These are phyloP conservation scores for Athelia sp. DNA, from an alignment of 1,284 basidiomycete genomes.

Conservation along the genomic window DNA sequence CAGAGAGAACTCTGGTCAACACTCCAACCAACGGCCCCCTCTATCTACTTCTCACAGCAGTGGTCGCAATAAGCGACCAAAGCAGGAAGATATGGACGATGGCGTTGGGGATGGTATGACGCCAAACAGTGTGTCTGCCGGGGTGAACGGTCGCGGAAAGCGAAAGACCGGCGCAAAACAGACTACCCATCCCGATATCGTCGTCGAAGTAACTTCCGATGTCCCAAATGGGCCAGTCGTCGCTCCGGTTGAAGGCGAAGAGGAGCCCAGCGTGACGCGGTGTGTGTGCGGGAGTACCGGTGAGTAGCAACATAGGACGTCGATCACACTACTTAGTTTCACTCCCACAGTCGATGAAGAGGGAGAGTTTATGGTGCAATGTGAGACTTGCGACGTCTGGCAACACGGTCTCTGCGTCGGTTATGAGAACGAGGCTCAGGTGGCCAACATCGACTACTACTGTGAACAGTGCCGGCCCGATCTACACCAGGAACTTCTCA, in stretches of 20 bases:
- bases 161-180: constrained; percentile 58
- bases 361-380: constrained; percentile 95
- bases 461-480: constrained; percentile 94
- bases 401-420: constrained; percentile 98
- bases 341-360: constrained; percentile 42
- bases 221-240: constrained; percentile 28
- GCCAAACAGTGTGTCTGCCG: constrained; percentile 33
- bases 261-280: constrained; percentile 84
- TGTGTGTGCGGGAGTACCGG: constrained; percentile 91
- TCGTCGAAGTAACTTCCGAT: constrained; percentile 22
- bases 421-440: constrained; percentile 79
- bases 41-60: constrained; percentile 38
- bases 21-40: constrained; percentile 32
- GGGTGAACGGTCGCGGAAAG: constrained; percentile 41
- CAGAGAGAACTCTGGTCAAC: too few species aligned
- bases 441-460: constrained; percentile 81
- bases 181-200: constrained; percentile 24
- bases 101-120: constrained; percentile 48
- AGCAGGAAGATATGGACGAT: constrained; percentile 71
- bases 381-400: constrained; percentile 97
- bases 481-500: constrained; percentile 73
- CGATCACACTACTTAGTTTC: constrained; percentile 6
- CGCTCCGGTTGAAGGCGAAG: constrained; percentile 53
- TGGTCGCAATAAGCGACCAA: constrained; percentile 53
- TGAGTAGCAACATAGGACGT: constrained; percentile 30